A percentile compares a stretch with the other conserved stretches of the same genome.
These are phyloP conservation scores for Bonia amplexicaulis DNA, from an alignment of 176 grass and related monocot species.

Conservation along the genomic window DNA sequence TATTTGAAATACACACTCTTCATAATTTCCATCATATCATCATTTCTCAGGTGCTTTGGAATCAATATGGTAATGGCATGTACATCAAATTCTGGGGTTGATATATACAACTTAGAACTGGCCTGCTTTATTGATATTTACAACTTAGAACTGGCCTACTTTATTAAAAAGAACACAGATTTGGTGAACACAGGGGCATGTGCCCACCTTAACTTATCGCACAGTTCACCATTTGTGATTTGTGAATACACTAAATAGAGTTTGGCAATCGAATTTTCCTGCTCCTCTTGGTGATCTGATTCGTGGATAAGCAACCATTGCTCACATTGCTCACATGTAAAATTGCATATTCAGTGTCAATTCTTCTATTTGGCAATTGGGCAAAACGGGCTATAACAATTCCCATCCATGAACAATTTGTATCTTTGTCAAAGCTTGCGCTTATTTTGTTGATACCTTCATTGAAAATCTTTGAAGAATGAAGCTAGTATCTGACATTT, in stretches of 20 bases:
- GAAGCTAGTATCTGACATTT: conserved; percentile 10
- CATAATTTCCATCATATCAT: not conserved
- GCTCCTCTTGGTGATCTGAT: not conserved
- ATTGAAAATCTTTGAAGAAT: not conserved
- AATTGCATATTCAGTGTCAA: not conserved
- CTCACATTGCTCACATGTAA: not conserved
- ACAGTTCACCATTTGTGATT: not conserved
- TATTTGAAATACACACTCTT: not conserved
- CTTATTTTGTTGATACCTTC: not conserved
- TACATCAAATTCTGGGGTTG: not conserved
- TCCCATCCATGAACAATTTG: not conserved
- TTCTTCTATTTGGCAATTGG: not conserved
- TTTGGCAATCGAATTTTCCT: not conserved
- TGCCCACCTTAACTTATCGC: not conserved
- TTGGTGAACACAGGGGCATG: not conserved
- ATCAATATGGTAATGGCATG: not conserved
- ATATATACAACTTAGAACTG: not conserved
- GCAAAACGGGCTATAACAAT: not conserved
- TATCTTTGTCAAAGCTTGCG: not conserved
- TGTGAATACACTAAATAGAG: not conserved
- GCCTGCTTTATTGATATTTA: not conserved
- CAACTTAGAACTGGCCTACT: not conserved
- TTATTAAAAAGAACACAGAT: not conserved
- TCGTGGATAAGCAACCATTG: not conserved
- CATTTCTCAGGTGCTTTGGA: not conserved